These are phyloP conservation scores for Sarocladiaceae sp. DNA, from an alignment of 2,329 filamentous ascomycete genomes.

Conservation along the genomic window DNA sequence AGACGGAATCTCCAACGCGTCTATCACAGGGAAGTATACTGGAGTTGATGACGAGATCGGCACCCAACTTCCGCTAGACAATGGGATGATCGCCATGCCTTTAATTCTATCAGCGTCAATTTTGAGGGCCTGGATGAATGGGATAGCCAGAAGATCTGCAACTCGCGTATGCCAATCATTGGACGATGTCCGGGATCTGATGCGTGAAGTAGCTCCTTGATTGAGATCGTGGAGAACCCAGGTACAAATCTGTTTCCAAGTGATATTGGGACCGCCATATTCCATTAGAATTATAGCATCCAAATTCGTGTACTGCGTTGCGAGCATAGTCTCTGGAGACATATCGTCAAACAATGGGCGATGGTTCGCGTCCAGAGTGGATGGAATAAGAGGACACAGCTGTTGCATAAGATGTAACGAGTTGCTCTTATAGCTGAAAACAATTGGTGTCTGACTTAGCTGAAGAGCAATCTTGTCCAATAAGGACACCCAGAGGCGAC, in stretches of 20 bases:
- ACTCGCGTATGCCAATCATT: constrained; percentile 16
- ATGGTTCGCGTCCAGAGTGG: neutral
- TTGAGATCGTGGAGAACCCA: constrained; percentile 12
- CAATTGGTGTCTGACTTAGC: constrained; percentile 13
- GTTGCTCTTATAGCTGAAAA: constrained; percentile 11
- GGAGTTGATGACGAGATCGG: neutral
- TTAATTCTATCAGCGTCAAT: neutral
- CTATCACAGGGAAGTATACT: neutral
- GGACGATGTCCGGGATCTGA: constrained; percentile 13
- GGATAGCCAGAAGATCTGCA: neutral
- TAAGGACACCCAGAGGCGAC: constrained; percentile 23
- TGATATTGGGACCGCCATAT: neutral
- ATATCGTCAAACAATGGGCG: neutral
- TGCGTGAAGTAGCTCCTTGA: constrained; percentile 3
- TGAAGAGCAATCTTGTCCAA: constrained; percentile 18
- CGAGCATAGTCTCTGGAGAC: neutral
- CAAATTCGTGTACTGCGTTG: neutral
- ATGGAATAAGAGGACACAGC: neutral
- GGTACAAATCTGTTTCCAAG: neutral
- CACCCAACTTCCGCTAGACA: neutral
- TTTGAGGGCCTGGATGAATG: neutral
- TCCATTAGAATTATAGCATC: constrained; percentile 10
- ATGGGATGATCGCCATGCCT: neutral
- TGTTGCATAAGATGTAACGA: neutral
- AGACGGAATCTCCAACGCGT: neutral